A percentile compares a stretch with the other conserved stretches of the same genome.
phyloP scores from a whole-genome alignment of 2,329 filamentous ascomycete genomes.

The Grosmannia huntii region DNA sequence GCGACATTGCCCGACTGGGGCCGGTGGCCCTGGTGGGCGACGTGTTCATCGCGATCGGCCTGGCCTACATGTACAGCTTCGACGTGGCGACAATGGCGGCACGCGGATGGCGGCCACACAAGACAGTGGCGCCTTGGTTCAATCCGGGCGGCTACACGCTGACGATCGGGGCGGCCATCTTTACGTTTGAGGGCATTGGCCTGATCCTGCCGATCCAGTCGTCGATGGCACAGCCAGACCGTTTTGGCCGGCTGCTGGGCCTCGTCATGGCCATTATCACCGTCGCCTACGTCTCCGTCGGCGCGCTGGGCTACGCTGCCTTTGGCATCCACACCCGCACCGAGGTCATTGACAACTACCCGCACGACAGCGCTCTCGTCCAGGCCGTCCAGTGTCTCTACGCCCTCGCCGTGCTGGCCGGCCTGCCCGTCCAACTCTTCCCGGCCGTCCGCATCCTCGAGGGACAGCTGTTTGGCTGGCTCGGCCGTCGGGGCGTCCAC shows the following conservation, averaged over 20 bases:
- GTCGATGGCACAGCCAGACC: slow-evolving; percentile 57
- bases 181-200: slow-evolving; percentile 68
- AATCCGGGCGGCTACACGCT: slow-evolving; percentile 57
- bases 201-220: slow-evolving; percentile 66
- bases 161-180: slow-evolving; percentile 61
- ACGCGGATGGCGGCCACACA: slow-evolving; percentile 37
- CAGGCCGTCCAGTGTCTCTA: slow-evolving; percentile 67
- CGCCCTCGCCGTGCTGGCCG: slow-evolving; percentile 59
- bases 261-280: slow-evolving; percentile 63
- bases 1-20: slow-evolving; percentile 64
- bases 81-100: slow-evolving; percentile 45
- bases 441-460: slow-evolving; percentile 62
- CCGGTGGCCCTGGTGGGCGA: slow-evolving; percentile 57
- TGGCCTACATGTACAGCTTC: slow-evolving; percentile 62
- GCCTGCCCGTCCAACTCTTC: slow-evolving; percentile 63
- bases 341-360: slow-evolving; percentile 66
- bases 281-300: slow-evolving; percentile 58
- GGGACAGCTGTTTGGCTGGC: slow-evolving; percentile 46
- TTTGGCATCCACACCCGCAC: slow-evolving; percentile 58
- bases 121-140: slow-evolving; percentile 49
- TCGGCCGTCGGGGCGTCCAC: slow-evolving; percentile 9
- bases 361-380: slow-evolving; percentile 57
- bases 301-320: slow-evolving; percentile 60
- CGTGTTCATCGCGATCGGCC: slow-evolving; percentile 56
- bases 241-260: slow-evolving; percentile 53